A percentile compares a stretch with the other conserved stretches of the same genome.
These are phyloP conservation scores for Globisporangium irregulare DNA, from an alignment of 352 stramenopile genomes.

Conservation along the genomic window DNA sequence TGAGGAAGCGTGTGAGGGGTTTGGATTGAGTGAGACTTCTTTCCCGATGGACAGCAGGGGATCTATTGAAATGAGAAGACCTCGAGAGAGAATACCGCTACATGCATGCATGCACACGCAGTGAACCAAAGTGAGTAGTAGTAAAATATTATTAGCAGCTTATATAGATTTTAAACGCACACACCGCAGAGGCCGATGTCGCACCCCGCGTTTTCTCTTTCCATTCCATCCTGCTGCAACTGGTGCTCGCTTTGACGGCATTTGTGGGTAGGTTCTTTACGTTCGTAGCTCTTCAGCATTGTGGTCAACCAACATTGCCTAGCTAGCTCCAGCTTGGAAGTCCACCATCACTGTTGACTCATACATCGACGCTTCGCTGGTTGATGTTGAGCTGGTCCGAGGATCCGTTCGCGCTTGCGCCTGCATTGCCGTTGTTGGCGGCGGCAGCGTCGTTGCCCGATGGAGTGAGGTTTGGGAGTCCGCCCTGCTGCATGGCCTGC, in stretches of 20 bases:
- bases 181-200: neutral
- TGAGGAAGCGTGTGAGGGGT: neutral
- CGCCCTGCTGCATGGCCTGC: constrained; percentile 53
- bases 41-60: neutral
- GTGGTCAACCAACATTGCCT: neutral
- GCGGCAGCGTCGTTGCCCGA: constrained; percentile 37
- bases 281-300: neutral
- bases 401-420: constrained; percentile 27
- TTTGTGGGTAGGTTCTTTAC: neutral
- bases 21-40: neutral
- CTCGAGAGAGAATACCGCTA: neutral
- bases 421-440: constrained; percentile 24
- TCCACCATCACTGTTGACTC: neutral
- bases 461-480: constrained; percentile 38
- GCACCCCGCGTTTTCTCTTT: neutral
- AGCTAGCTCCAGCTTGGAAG: neutral
- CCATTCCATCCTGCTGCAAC: neutral
- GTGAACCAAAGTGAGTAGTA: constrained; percentile 1
- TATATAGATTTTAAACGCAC: constrained; percentile 21
- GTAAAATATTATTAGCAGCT: constrained; percentile 24
- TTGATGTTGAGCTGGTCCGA: constrained; percentile 71
- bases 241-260: neutral
- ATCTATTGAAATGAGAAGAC: constrained; percentile 1
- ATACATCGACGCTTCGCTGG: constrained; percentile 80
- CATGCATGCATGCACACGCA: neutral